Percentiles rank a stretch among this genome's conserved stretches.
These are phyloP conservation scores for Trichophyton rubrum DNA, from an alignment of 2,329 filamentous ascomycete genomes.

Conservation along the genomic window DNA sequence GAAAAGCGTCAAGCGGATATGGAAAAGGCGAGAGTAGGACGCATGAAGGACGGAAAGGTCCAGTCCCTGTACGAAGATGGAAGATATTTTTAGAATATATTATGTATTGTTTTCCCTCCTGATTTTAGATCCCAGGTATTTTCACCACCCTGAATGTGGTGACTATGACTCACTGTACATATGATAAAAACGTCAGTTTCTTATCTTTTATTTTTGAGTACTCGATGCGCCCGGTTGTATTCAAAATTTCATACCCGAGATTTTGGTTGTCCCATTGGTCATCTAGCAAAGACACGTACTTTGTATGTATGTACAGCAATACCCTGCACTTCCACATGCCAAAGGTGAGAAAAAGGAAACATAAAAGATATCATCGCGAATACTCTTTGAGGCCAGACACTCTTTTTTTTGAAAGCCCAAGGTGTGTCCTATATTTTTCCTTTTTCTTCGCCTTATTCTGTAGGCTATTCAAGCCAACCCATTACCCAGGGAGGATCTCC, in stretches of 20 bases:
- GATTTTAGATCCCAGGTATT: not conserved
- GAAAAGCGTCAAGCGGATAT: constrained; percentile 44
- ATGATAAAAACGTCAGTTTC: constrained; percentile 1
- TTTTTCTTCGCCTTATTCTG: not conserved
- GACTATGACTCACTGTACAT: constrained; percentile 4
- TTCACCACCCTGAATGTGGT: not conserved
- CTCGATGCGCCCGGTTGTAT: not conserved
- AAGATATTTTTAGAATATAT: constrained; percentile 15
- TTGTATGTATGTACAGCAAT: not conserved
- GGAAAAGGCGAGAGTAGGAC: constrained; percentile 43
- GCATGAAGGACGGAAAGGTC: constrained; percentile 34
- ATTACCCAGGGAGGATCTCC: constrained; percentile 19
- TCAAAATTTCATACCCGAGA: not conserved
- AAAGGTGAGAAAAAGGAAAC: not conserved
- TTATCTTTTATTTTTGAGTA: not conserved
- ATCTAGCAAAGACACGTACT: constrained; percentile 1
- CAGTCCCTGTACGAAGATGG: constrained; percentile 33
- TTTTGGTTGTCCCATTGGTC: not conserved
- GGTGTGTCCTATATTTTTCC: not conserved
- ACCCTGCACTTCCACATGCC: not conserved
- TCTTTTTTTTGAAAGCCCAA: not conserved
- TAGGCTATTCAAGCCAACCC: not conserved
- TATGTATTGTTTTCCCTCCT: not conserved
- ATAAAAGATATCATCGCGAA: not conserved
- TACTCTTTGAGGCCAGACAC: not conserved